These are phyloP conservation scores for Phyllachora maydis DNA, from an alignment of 2,329 filamentous ascomycete species.

Conservation along the genomic window DNA sequence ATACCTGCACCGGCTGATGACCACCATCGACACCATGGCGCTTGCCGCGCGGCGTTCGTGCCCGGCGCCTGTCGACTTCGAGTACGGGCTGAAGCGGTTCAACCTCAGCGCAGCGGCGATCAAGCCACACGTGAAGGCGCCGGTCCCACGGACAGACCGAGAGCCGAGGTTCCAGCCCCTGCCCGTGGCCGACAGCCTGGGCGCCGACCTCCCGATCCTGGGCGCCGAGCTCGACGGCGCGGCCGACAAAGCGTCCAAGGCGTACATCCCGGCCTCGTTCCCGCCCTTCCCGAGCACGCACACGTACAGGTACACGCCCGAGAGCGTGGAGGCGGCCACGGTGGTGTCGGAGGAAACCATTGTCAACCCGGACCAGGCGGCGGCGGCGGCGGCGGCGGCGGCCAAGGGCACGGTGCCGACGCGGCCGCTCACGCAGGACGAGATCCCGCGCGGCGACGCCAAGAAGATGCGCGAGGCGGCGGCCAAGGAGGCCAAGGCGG, in stretches of 20 bases:
- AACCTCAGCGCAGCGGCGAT: slow-evolving; percentile 29
- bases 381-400: slow-evolving; percentile 4
- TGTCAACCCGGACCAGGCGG: slow-evolving; percentile 5
- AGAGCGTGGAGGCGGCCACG: slow-evolving; percentile 14
- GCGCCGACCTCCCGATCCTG: slow-evolving; percentile 21
- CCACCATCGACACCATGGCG: no score
- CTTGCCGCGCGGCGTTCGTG: slow-evolving; percentile 27
- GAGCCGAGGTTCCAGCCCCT: slow-evolving; percentile 15
- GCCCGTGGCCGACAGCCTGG: slow-evolving; percentile 10
- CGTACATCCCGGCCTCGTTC: slow-evolving; percentile 36
- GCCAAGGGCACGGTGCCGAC: slow-evolving; percentile 1
- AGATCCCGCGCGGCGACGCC: slow-evolving; percentile 23
- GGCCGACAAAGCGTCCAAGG: slow-evolving; percentile 29
- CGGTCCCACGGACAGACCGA: slow-evolving; percentile 19
- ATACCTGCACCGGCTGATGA: no score
- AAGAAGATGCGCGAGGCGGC: slow-evolving; percentile 39
- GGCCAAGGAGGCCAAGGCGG: slow-evolving; percentile 36
- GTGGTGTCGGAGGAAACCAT: slow-evolving; percentile 10
- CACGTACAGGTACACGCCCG: slow-evolving; percentile 39
- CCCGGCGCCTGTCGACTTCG: slow-evolving; percentile 35
- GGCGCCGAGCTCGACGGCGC: slow-evolving; percentile 36
- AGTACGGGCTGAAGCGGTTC: slow-evolving; percentile 26
- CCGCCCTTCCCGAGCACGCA: slow-evolving; percentile 43
- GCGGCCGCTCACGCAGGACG: slow-evolving; percentile 12
- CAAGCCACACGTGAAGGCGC: slow-evolving; percentile 33